phyloP scores from a whole-genome alignment of 257 asterid species.

The Solanum piurae region DNA sequence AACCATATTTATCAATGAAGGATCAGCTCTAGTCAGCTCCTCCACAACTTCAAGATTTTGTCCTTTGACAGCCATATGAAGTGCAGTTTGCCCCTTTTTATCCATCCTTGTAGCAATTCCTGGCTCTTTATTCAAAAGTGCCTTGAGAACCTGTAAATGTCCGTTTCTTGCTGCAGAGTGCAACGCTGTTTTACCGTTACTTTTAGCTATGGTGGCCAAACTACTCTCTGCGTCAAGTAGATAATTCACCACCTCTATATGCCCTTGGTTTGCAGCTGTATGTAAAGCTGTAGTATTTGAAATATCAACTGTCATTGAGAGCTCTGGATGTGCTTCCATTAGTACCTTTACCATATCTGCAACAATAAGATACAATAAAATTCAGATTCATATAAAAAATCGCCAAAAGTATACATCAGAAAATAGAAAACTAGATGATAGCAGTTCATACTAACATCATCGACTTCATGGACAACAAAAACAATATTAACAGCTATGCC shows the following conservation, averaged over 20 bases:
- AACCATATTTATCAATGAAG: slow-evolving; percentile 24
- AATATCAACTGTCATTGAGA: slow-evolving; percentile 34
- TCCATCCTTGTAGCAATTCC: slow-evolving; percentile 16
- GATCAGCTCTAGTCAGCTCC: slow-evolving; percentile 19
- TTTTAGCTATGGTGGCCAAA: slow-evolving; percentile 27
- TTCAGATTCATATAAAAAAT: neutral
- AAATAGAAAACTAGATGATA: neutral
- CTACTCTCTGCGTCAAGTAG: slow-evolving; percentile 25
- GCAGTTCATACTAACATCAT: neutral
- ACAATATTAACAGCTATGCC: too few species aligned
- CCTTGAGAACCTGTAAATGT: slow-evolving; percentile 25
- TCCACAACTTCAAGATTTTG: slow-evolving; percentile 35
- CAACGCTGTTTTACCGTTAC: slow-evolving; percentile 37
- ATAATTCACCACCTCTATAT: slow-evolving; percentile 25
- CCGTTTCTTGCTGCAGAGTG: slow-evolving; percentile 47
- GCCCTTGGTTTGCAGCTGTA: slow-evolving; percentile 38
- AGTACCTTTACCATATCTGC: slow-evolving; percentile 28
- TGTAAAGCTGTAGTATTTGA: slow-evolving; percentile 40
- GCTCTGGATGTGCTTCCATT: slow-evolving; percentile 40
- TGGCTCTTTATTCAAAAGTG: slow-evolving; percentile 27
- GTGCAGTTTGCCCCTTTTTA: slow-evolving; percentile 45
- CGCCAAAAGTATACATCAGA: neutral
- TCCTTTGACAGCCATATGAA: slow-evolving; percentile 50
- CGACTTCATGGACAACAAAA: neutral
- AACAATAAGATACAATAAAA: neutral